Evolutionary conservation across 768 basidiomycete genomes (phyloP).

Genomic region (Daedaleopsis sinensis): DNA sequence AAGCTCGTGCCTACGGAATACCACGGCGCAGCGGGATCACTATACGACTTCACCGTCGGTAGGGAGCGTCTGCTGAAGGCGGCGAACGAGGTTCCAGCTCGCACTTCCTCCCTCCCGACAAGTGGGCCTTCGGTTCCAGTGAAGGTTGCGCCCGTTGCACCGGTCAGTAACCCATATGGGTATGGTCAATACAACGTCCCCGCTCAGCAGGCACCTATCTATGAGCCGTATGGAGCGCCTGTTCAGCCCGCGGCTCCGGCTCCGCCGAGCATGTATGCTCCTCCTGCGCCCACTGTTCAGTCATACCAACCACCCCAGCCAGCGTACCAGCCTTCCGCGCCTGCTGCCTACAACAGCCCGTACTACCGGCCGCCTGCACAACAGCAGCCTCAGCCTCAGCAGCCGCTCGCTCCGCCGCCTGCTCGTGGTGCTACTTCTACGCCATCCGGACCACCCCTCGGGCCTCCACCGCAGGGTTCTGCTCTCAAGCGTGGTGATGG

Average conservation of each 20-base stretch:
- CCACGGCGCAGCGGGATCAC: conserved; percentile 53
- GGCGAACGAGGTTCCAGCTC: conserved; percentile 26
- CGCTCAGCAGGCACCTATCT: conserved; percentile 25
- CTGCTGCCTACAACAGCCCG: conserved; percentile 29
- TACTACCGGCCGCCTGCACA: conserved; percentile 35
- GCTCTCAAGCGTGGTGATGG: conserved; percentile 55
- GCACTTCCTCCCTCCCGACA: conserved; percentile 26
- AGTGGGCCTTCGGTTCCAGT: conserved; percentile 17
- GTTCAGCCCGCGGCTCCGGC: conserved; percentile 16
- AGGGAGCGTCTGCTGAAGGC: conserved; percentile 50
- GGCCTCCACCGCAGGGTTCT: conserved; percentile 46
- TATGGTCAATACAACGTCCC: conserved; percentile 27
- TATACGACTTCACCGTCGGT: conserved; percentile 43
- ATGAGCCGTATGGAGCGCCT: conserved; percentile 17
- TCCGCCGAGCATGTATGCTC: conserved; percentile 22
- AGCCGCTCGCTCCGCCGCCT: conserved; percentile 20
- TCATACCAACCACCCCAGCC: conserved; percentile 9
- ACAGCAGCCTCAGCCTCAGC: conserved; percentile 27
- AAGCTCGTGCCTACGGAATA: conserved; percentile 81
- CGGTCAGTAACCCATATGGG: conserved; percentile 22
- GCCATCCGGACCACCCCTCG: conserved; percentile 42
- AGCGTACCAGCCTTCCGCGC: conserved; percentile 18
- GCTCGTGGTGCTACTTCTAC: conserved; percentile 46
- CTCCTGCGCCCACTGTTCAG: conserved; percentile 20
- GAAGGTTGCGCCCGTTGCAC: conserved; percentile 20